These are phyloP conservation scores for Stachybotrys chartarum DNA, from an alignment of 2,329 filamentous ascomycete genomes.

Conservation along the genomic window DNA sequence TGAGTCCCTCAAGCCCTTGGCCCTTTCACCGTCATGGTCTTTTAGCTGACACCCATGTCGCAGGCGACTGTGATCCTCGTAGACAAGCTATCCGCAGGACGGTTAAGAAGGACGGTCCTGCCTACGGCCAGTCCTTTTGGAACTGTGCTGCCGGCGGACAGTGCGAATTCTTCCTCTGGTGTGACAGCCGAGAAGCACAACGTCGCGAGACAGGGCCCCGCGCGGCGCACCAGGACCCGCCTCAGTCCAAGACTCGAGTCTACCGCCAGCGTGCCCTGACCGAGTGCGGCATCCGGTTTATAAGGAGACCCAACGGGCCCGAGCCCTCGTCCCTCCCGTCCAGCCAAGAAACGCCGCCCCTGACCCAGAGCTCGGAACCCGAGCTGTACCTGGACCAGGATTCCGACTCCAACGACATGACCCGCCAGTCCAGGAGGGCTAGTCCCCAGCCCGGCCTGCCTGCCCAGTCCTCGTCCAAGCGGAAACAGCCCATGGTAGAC, in stretches of 20 bases:
- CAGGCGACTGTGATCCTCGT: constrained; percentile 37
- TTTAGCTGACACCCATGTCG: neutral
- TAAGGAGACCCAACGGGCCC: constrained; percentile 2
- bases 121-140: constrained; percentile 35
- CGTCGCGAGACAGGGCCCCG: constrained; percentile 13
- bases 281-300: constrained; percentile 18
- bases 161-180: constrained; percentile 39
- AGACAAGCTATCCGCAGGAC: constrained; percentile 28
- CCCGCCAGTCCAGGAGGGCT: neutral
- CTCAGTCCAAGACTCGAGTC: constrained; percentile 16
- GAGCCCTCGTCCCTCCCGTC: neutral
- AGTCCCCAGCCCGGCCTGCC: neutral
- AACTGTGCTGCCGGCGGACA: constrained; percentile 26
- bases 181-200: constrained; percentile 26
- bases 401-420: neutral
- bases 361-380: constrained; percentile 1
- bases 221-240: constrained; percentile 5
- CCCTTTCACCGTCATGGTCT: neutral
- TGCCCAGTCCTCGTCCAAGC: constrained; percentile 15
- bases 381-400: neutral
- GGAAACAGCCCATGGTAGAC: constrained; percentile 19
- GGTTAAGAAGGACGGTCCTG: constrained; percentile 28
- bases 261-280: constrained; percentile 21
- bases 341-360: constrained; percentile 5
- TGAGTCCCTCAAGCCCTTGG: constrained; percentile 11